Conservation (phyloP, 768 basidiomycete species). For the Clitopilus hobsonii region DNA sequence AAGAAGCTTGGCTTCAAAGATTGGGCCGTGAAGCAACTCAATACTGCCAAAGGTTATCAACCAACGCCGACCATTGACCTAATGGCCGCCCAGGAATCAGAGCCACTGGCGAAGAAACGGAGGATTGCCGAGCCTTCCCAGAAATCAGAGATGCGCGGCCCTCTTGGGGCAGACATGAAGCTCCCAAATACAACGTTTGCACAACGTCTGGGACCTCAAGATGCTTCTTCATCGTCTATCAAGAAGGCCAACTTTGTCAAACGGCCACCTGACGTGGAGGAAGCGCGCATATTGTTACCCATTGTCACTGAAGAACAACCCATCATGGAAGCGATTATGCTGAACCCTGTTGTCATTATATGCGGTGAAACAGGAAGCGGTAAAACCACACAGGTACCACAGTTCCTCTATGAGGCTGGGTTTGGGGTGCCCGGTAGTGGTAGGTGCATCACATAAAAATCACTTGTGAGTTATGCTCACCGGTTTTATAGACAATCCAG, state of each 20-base stretch:
- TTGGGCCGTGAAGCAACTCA: conserved; percentile 84
- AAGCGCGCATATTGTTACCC: conserved; percentile 74
- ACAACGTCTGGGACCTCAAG: conserved; percentile 30
- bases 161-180: conserved; percentile 68
- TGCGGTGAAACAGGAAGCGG: conserved; percentile 95
- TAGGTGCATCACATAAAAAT: conserved; percentile 27
- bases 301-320: conserved; percentile 91
- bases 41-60: conserved; percentile 35
- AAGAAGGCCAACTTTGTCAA: conserved; percentile 48
- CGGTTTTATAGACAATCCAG: conserved; percentile 76
- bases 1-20: conserved; percentile 70
- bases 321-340: conserved; percentile 86
- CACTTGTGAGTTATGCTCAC: conserved; percentile 1
- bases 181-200: conserved; percentile 68
- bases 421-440: conserved; percentile 84
- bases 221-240: conserved; percentile 15
- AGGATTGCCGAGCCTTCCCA: conserved; percentile 29
- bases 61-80: background rate
- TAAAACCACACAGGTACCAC: conserved; percentile 97
- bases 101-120: conserved; percentile 41
- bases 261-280: conserved; percentile 69
- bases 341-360: conserved; percentile 84
- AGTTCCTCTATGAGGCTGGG: conserved; percentile 96
- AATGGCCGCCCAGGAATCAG: conserved; percentile 17
- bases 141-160: conserved; percentile 60